phyloP scores from a whole-genome alignment of 805 yeast species.

The Wickerhamomyces alni region DNA sequence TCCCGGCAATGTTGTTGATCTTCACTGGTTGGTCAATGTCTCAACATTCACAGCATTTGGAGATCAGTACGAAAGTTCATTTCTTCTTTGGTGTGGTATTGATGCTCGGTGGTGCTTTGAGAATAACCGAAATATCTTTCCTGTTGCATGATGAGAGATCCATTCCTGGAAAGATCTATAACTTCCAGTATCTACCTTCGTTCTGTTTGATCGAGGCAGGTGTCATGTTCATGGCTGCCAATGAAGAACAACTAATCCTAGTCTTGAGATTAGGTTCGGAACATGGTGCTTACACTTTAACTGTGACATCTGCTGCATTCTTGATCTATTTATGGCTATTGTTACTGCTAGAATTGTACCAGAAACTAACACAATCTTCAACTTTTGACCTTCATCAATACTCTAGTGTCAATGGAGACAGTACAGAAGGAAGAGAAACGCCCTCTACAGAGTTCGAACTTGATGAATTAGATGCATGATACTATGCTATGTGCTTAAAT shows the following conservation, averaged over 20 bases:
- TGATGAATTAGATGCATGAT: slow-evolving; percentile 12
- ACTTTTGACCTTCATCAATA: slow-evolving; percentile 9
- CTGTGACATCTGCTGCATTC: slow-evolving; percentile 68
- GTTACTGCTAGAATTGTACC: slow-evolving; percentile 52
- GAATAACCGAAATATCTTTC: slow-evolving; percentile 77
- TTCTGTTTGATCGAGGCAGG: slow-evolving; percentile 77
- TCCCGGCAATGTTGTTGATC: slow-evolving; percentile 78
- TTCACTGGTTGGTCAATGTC: slow-evolving; percentile 96
- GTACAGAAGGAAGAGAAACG: slow-evolving; percentile 1
- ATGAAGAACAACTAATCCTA: slow-evolving; percentile 74
- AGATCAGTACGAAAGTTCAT: slow-evolving; percentile 82
- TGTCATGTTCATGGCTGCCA: slow-evolving; percentile 84
- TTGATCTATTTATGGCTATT: slow-evolving; percentile 63
- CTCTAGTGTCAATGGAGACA: slow-evolving; percentile 5
- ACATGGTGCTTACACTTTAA: slow-evolving; percentile 75
- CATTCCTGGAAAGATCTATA: slow-evolving; percentile 39
- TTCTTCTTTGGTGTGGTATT: slow-evolving; percentile 77
- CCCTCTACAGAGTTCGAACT: slow-evolving; percentile 18
- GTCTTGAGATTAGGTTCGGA: slow-evolving; percentile 75
- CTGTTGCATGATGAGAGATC: slow-evolving; percentile 57
- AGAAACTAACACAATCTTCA: slow-evolving; percentile 29
- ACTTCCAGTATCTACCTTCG: slow-evolving; percentile 87
- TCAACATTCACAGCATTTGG: slow-evolving; percentile 73
- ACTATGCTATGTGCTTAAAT: neutral
- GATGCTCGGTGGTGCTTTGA: slow-evolving; percentile 68